Evolutionary conservation across 225 moss, liverwort and hornwort species (phyloP).

Genomic region (Sphagnum contortum): DNA sequence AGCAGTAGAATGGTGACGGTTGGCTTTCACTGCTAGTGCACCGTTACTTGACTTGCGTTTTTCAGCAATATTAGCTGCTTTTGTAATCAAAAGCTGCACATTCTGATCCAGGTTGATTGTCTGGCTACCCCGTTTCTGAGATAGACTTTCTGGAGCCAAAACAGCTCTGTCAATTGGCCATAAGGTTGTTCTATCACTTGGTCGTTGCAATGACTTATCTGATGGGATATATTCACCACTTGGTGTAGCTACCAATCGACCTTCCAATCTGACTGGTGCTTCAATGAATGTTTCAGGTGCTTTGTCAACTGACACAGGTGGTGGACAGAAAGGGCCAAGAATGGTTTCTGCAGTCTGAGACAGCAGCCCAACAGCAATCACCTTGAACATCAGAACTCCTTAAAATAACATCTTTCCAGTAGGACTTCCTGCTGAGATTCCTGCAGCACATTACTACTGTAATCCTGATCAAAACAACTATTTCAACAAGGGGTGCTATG

Average conservation of each 20-base stretch:
- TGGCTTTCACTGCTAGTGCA: background rate
- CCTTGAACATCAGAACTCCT: too few relatives aligned
- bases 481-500: background rate
- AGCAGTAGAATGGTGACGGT: slow-evolving; percentile 16
- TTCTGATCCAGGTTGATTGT: slow-evolving; percentile 21
- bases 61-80: slow-evolving; percentile 5
- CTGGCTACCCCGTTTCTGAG: background rate
- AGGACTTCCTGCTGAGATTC: too few relatives aligned
- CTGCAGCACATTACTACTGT: too few relatives aligned
- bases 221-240: slow-evolving; percentile 47
- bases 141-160: background rate
- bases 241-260: slow-evolving; percentile 39
- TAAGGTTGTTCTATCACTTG: background rate
- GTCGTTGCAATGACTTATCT: slow-evolving; percentile 13
- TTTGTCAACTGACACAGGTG: slow-evolving; percentile 40
- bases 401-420: too few relatives aligned
- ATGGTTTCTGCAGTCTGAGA: slow-evolving; percentile 64
- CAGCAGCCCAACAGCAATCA: too few relatives aligned
- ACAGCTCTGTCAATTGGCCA: background rate
- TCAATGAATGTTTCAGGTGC: slow-evolving; percentile 28
- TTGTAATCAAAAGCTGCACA: slow-evolving; percentile 16
- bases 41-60: background rate
- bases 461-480: background rate
- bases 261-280: slow-evolving; percentile 37
- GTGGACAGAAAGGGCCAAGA: slow-evolving; percentile 78